A percentile compares a stretch with the other conserved stretches of the same genome.
These are phyloP conservation scores for Carpinus viminea DNA, from an alignment of 306 rosid species.

Conservation along the genomic window DNA sequence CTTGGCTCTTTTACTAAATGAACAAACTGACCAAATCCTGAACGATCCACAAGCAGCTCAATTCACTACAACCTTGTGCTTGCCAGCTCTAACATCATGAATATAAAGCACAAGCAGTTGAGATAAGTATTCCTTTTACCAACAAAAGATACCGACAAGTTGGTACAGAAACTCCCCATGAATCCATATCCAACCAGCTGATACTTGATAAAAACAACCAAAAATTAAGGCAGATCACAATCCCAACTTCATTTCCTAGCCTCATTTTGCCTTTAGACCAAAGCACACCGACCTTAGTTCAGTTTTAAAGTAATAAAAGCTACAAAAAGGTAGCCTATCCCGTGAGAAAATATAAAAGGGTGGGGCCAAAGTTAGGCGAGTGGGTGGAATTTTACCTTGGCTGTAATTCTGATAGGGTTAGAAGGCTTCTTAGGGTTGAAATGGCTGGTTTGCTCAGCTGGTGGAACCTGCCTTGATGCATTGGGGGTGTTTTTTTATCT, in stretches of 20 bases:
- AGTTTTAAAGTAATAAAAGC: neutral
- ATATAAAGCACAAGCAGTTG: neutral
- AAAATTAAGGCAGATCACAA: neutral
- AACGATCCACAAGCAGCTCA: neutral
- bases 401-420: too few species aligned
- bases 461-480: too few species aligned
- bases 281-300: neutral
- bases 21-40: neutral
- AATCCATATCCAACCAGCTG: neutral
- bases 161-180: neutral
- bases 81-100: neutral
- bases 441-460: too few species aligned
- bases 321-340: neutral
- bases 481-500: too few species aligned
- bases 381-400: too few species aligned
- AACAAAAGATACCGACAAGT: neutral
- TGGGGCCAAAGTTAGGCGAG: too few species aligned
- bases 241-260: neutral
- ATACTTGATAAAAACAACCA: neutral
- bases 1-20: neutral
- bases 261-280: neutral
- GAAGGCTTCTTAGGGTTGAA: too few species aligned
- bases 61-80: neutral
- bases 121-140: neutral
- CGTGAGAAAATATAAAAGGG: neutral